Evolutionary conservation across 306 rosid species (phyloP).

Genomic region (Quercus dentata): DNA sequence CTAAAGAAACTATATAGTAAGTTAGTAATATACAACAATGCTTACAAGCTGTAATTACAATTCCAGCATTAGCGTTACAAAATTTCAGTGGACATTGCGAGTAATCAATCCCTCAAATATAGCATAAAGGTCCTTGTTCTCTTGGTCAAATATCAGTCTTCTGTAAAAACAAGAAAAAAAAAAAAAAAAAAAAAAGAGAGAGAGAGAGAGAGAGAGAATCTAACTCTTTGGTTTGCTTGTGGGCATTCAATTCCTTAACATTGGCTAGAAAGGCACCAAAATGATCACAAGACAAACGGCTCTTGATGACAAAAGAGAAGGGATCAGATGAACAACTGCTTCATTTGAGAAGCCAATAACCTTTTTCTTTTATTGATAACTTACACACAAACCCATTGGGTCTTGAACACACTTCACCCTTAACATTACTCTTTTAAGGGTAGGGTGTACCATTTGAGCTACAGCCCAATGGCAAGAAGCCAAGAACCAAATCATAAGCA

Average conservation of each 20-base stretch:
- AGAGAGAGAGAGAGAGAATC: not conserved
- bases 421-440: no score
- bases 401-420: no score
- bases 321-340: not conserved
- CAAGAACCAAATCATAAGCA: not conserved
- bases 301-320: constrained; percentile 45
- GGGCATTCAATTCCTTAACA: constrained; percentile 91
- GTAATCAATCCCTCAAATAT: constrained; percentile 83
- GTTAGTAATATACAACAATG: not conserved
- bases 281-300: constrained; percentile 90
- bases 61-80: not conserved
- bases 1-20: not conserved
- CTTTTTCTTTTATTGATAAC: no score
- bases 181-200: no score
- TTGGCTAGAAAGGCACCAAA: constrained; percentile 89
- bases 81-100: constrained; percentile 60
- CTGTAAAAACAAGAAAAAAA: no score
- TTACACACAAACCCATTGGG: no score
- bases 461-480: no score
- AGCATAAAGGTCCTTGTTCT: constrained; percentile 76
- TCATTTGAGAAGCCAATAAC: not conserved
- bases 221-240: constrained; percentile 88
- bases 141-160: constrained; percentile 86
- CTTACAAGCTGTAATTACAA: constrained; percentile 18
- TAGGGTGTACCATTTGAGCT: no score